Evolutionary conservation across 441 rosid genomes (phyloP).

Genomic region (Metrosideros polymorpha): DNA sequence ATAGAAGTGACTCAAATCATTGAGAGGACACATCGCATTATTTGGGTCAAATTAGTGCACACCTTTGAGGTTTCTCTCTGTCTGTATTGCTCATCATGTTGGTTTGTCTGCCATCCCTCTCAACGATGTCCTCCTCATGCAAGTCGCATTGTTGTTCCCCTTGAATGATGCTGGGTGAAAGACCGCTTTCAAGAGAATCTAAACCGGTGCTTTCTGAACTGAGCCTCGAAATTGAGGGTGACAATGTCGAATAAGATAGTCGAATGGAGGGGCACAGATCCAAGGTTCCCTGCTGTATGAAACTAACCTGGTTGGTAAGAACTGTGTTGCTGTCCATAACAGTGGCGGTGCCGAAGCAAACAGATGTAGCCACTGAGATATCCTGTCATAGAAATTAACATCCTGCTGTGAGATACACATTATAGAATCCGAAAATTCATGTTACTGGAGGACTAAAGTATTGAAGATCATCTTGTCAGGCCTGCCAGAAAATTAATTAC

Average conservation of each 20-base stretch:
- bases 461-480: background rate
- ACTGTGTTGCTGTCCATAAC: slow-evolving; percentile 6
- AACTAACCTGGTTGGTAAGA: slow-evolving; percentile 5
- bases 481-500: background rate
- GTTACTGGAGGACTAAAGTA: background rate
- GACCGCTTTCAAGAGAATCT: slow-evolving; percentile 22
- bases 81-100: slow-evolving; percentile 42
- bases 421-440: background rate
- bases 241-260: slow-evolving; percentile 37
- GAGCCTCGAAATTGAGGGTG: slow-evolving; percentile 36
- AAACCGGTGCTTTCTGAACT: slow-evolving; percentile 28
- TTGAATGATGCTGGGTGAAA: slow-evolving; percentile 15
- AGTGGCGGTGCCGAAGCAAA: background rate
- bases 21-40: background rate
- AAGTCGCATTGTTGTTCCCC: slow-evolving; percentile 22
- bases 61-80: slow-evolving; percentile 52
- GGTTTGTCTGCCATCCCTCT: slow-evolving; percentile 24
- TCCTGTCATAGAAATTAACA: slow-evolving; percentile 11
- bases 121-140: slow-evolving; percentile 13
- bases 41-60: slow-evolving; percentile 9
- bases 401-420: background rate
- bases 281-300: background rate
- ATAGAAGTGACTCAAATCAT: background rate
- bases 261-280: slow-evolving; percentile 14
- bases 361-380: slow-evolving; percentile 7